Evolutionary conservation across 2,329 filamentous ascomycete species (phyloP).

Genomic region (Ceratocystis ficicola): DNA sequence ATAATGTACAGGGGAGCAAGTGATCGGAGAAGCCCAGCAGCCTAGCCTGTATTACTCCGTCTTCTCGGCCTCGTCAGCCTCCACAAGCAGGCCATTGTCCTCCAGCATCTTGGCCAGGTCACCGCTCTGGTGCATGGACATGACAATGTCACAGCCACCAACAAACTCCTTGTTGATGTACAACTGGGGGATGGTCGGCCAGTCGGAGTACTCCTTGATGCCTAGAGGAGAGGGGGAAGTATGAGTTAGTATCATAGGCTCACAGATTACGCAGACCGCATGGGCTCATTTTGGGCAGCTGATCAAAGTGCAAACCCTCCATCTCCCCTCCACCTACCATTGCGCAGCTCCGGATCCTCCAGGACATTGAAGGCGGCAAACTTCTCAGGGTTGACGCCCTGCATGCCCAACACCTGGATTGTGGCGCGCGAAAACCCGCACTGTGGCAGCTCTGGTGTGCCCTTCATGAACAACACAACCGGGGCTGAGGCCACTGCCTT

Average conservation of each 20-base stretch:
- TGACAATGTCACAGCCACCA: slow-evolving; percentile 92
- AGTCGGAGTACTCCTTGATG: slow-evolving; percentile 98
- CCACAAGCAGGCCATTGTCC: slow-evolving; percentile 71
- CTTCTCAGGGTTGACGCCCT: slow-evolving; percentile 89
- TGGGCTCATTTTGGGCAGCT: no score
- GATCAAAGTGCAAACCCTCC: not conserved
- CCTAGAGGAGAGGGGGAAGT: slow-evolving; percentile 39
- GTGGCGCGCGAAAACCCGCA: slow-evolving; percentile 92
- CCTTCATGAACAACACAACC: slow-evolving; percentile 97
- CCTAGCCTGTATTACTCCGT: slow-evolving; percentile 22
- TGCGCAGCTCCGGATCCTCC: slow-evolving; percentile 75
- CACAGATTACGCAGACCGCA: not conserved
- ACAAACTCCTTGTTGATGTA: slow-evolving; percentile 94
- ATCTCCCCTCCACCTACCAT: slow-evolving; percentile 42
- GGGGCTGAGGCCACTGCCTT: slow-evolving; percentile 77
- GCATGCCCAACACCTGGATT: slow-evolving; percentile 87
- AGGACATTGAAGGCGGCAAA: slow-evolving; percentile 98
- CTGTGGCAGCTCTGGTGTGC: slow-evolving; percentile 87
- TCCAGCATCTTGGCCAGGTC: slow-evolving; percentile 84
- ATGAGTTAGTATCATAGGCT: not conserved
- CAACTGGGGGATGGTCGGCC: slow-evolving; percentile 95
- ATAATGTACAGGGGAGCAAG: slow-evolving; percentile 23
- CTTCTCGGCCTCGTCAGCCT: slow-evolving; percentile 36
- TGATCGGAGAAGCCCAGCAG: not conserved
- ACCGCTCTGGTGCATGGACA: slow-evolving; percentile 94